These are phyloP conservation scores for Calendula officinalis DNA, from an alignment of 129 eudicot genomes.

Conservation along the genomic window DNA sequence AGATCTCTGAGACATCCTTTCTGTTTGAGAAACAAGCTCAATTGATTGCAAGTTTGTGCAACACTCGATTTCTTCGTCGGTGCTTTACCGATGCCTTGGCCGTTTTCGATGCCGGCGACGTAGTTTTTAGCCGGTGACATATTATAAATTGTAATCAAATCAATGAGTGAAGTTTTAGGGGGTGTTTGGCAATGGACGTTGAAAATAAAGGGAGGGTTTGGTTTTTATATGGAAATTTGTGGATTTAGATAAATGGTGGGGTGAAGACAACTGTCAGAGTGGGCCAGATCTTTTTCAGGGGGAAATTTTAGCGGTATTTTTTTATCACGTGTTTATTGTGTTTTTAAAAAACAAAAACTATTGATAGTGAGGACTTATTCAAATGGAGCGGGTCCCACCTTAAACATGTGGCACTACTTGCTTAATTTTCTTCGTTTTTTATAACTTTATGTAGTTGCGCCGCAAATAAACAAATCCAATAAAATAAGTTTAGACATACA, in stretches of 20 bases:
- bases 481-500: no score
- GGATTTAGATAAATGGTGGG: constrained; percentile 3
- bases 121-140: constrained; percentile 32
- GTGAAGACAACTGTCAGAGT: neutral
- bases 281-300: neutral
- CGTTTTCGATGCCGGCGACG: constrained; percentile 9
- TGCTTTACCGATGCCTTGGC: neutral
- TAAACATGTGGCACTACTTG: neutral
- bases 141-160: neutral
- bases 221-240: neutral
- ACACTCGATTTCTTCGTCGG: constrained; percentile 39
- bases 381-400: neutral
- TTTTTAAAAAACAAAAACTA: constrained; percentile 3
- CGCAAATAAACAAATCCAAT: no score
- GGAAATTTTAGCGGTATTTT: no score
- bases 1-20: constrained; percentile 44
- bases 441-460: neutral
- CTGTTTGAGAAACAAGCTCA: constrained; percentile 52
- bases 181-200: neutral
- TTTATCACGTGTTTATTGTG: constrained; percentile 31
- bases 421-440: neutral
- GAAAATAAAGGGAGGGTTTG: constrained; percentile 3
- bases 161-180: neutral
- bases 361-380: constrained; percentile 8
- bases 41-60: constrained; percentile 47